These are phyloP conservation scores for Solanum hybrid DNA, from an alignment of 305 asterid species.

Conservation along the genomic window DNA sequence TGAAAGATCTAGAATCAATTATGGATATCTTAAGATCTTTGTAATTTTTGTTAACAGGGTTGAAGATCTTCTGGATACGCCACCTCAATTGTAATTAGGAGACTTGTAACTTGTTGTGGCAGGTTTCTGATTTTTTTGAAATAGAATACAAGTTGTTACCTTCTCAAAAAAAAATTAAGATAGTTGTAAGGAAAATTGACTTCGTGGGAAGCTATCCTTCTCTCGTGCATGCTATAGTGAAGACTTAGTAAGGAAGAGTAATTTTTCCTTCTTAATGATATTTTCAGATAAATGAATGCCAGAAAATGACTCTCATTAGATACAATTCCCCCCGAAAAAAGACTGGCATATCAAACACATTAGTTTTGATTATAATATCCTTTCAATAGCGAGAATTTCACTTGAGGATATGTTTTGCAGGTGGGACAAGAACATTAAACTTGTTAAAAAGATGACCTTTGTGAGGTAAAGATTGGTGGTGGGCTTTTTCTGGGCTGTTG, in stretches of 20 bases:
- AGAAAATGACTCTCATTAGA: neutral
- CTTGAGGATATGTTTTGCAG: constrained; percentile 8
- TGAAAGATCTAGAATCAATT: no score
- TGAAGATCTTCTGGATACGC: no score
- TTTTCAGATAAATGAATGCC: neutral
- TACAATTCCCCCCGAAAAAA: neutral
- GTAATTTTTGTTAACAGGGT: no score
- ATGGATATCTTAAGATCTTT: no score
- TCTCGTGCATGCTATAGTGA: neutral
- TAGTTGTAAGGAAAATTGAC: neutral
- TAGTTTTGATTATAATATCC: neutral
- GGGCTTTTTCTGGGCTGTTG: constrained; percentile 45
- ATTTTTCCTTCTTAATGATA: neutral
- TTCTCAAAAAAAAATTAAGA: neutral
- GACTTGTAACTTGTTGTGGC: no score
- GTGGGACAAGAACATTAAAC: constrained; percentile 37
- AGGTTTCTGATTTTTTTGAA: no score
- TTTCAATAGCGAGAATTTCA: neutral
- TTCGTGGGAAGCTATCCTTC: neutral
- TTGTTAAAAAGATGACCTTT: constrained; percentile 34
- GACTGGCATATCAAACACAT: neutral
- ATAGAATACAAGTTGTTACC: no score
- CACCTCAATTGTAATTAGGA: no score
- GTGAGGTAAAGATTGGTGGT: constrained; percentile 45
- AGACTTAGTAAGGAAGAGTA: neutral